Evolutionary conservation across 1,284 basidiomycete genomes (phyloP).

Genomic region (Puccinia novopanici): DNA sequence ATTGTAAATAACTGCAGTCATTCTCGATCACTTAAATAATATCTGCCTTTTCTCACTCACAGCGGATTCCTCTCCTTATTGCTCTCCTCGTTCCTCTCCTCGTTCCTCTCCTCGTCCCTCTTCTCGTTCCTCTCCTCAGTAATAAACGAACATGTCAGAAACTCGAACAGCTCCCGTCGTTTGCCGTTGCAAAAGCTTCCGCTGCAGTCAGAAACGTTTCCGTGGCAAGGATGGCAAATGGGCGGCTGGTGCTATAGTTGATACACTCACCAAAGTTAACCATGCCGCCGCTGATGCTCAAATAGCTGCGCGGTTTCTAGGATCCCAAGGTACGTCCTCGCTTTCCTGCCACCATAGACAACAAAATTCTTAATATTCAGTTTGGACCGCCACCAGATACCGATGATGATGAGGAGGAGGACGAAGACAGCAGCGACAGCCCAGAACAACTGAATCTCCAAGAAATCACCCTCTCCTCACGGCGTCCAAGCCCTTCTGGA

Average conservation of each 20-base stretch:
- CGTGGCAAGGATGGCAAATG: neutral
- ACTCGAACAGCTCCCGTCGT: neutral
- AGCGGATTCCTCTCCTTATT: no score
- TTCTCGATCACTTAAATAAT: no score
- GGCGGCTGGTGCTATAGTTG: slow-evolving; percentile 14
- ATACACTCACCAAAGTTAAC: neutral
- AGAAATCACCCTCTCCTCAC: no score
- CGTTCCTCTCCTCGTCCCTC: no score
- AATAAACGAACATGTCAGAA: slow-evolving; percentile 5
- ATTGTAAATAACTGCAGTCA: no score
- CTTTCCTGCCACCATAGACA: neutral
- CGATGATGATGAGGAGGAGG: neutral
- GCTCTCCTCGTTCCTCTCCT: no score
- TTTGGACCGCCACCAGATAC: neutral
- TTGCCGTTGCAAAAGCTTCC: slow-evolving; percentile 4
- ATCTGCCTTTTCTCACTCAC: no score
- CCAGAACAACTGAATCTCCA: no score
- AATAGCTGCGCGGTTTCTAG: neutral
- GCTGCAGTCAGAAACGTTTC: slow-evolving; percentile 10
- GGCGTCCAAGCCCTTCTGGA: neutral
- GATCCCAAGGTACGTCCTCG: neutral
- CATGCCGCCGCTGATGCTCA: neutral
- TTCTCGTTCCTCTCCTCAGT: neutral
- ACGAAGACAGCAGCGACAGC: no score
- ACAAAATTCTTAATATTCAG: neutral